phyloP scores from a whole-genome alignment of 208 protist genomes.

The Trypanosoma conorhini region DNA sequence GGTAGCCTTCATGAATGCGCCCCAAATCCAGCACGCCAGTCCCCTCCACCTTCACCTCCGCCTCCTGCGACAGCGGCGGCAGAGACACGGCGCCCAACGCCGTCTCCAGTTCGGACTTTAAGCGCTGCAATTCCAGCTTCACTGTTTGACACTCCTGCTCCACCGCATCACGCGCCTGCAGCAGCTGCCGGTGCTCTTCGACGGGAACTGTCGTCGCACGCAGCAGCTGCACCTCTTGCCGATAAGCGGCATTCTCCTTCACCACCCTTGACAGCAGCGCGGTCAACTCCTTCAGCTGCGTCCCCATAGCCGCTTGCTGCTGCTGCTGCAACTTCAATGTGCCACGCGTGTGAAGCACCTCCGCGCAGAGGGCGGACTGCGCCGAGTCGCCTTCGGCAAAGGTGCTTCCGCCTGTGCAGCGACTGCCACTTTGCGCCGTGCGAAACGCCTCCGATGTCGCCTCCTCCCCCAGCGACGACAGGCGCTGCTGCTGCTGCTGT shows the following conservation, averaged over 20 bases:
- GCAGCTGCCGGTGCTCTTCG: slow-evolving; percentile 23
- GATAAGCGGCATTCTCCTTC: slow-evolving; percentile 44
- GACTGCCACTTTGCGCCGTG: slow-evolving; percentile 24
- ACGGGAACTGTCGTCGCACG: slow-evolving; percentile 42
- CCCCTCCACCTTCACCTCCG: background rate
- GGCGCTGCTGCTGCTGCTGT: slow-evolving; percentile 5
- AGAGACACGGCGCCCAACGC: slow-evolving; percentile 10
- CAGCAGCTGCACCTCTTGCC: slow-evolving; percentile 38
- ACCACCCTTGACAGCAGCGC: slow-evolving; percentile 35
- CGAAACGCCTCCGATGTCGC: slow-evolving; percentile 20
- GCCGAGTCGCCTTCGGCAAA: slow-evolving; percentile 8
- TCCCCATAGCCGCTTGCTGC: slow-evolving; percentile 35
- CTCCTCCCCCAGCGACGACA: background rate
- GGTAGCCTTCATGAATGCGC: background rate
- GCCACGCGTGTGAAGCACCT: slow-evolving; percentile 21
- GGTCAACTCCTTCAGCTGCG: slow-evolving; percentile 28
- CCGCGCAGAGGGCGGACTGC: slow-evolving; percentile 33
- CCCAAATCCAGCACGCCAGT: slow-evolving; percentile 17
- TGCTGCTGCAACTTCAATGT: slow-evolving; percentile 35
- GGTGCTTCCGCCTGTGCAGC: slow-evolving; percentile 3
- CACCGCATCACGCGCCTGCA: slow-evolving; percentile 36
- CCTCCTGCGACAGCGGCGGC: background rate
- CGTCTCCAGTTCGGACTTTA: slow-evolving; percentile 31
- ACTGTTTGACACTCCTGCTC: slow-evolving; percentile 33
- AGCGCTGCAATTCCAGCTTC: slow-evolving; percentile 36